Evolutionary conservation across 495 filamentous ascomycete species (phyloP), one percentile per base, ranked within the genome.

Genomic region (Diplogelasinospora grovesii): DNA sequence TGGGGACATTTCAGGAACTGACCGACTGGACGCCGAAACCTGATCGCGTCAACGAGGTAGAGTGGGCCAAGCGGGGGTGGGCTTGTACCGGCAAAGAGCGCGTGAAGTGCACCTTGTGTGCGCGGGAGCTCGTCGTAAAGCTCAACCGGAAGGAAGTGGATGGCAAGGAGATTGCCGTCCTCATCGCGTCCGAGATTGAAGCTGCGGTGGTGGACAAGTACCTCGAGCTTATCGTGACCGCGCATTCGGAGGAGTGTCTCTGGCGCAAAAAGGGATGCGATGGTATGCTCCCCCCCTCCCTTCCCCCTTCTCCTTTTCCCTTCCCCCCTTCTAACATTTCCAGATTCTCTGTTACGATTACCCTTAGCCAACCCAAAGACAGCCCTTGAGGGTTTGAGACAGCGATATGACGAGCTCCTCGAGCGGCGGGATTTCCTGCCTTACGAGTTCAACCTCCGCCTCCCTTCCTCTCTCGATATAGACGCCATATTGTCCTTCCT

Each of bases 31-130:
- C 71, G 49, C 82, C 70, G 39, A 97, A 85, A 65, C 86, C 92
- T 3, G 70, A 84, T 8, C 63, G 68, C 24, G 82, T 97, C 48
- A 89, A 79, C 54, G 92, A 97, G 63, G 84, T 96, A 5, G 80
- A 86, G 61, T 98, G 93, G 93, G 89, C 90, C 5, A 95, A 89
- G 68, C 72, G 84, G 22, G 92, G 92, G 2, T 98, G 92, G 92
- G 72, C 79, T 2, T 96, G 90, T 56, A 75, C 82, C 15, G 84
- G 82, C 48, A 79, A 78, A 49, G 84, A 92, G 60, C 79, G 81
- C 8, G 89, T 97, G 25, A 74, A 74, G 18, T 98, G 92, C 61
- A 79, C 78, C 22, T 77, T 89, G 4, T 97, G 92, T 57, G 79
- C 79, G 45, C 77, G 79, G 44, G 84, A 92, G 48, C 69, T 96